Evolutionary conservation across 2,329 filamentous ascomycete species (phyloP).

Genomic region (Stylonectria norvegica): DNA sequence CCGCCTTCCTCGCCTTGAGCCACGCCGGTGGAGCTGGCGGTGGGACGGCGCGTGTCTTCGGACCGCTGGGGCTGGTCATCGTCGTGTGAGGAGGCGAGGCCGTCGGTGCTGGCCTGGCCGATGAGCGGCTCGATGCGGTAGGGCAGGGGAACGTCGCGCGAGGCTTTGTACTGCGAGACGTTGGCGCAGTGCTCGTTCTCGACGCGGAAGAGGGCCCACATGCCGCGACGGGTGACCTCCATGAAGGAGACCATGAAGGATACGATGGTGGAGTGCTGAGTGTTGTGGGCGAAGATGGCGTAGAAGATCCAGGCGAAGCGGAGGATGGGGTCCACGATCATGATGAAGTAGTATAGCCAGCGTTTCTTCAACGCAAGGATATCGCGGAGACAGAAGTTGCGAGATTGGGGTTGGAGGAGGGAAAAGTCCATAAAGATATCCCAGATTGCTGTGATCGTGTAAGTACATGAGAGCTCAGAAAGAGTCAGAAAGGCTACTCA

Average conservation of each 20-base stretch:
- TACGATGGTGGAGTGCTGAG: slow-evolving; percentile 78
- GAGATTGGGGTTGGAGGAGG: slow-evolving; percentile 72
- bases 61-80: slow-evolving; percentile 4
- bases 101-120: slow-evolving; percentile 39
- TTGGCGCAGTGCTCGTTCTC: slow-evolving; percentile 98
- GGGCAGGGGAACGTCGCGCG: slow-evolving; percentile 79
- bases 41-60: slow-evolving; percentile 5
- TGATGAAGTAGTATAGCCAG: slow-evolving; percentile 84
- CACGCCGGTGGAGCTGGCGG: slow-evolving; percentile 17
- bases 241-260: slow-evolving; percentile 76
- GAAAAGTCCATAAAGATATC: slow-evolving; percentile 97
- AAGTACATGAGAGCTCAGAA: neutral
- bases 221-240: slow-evolving; percentile 78
- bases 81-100: slow-evolving; percentile 17
- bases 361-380: slow-evolving; percentile 73
- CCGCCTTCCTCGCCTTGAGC: slow-evolving; percentile 20
- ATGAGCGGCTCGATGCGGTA: slow-evolving; percentile 60
- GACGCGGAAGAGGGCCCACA: slow-evolving; percentile 91
- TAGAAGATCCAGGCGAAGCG: slow-evolving; percentile 96
- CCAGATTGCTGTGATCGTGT: slow-evolving; percentile 63
- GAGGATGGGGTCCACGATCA: slow-evolving; percentile 77
- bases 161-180: slow-evolving; percentile 85
- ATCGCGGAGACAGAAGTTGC: slow-evolving; percentile 67
- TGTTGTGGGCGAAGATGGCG: slow-evolving; percentile 72
- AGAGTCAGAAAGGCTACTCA: slow-evolving; percentile 38